Base-by-base conservation (phyloP, 2,329 filamentous ascomycete species). In the Cytospora schulzeri region DNA sequence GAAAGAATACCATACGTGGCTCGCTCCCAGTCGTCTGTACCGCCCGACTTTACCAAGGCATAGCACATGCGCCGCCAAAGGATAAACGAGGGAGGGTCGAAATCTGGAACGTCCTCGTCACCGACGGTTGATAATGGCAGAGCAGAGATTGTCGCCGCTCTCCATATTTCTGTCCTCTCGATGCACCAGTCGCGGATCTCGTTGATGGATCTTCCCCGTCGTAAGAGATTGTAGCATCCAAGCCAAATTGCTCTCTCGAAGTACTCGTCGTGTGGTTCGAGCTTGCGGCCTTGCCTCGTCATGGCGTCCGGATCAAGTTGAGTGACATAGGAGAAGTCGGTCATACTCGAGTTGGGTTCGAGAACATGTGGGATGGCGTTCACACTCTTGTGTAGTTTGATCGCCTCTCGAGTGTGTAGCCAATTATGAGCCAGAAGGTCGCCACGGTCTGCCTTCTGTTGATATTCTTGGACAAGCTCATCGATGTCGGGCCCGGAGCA, bases 191-290 rank as follows among this genome's bases (percentile, higher is more conserved):
- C 90, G 62, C 88, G 86, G 68, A 98, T 91, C 45, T 90, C 85
- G 11, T 84, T 78, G 78, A 91, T 86, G 67, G 83, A 87, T 69
- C 87, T 88, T n/a, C 95, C 95, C 54, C 93, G 88, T 57, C 94
- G 88, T 60, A 99, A 81, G 81, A 97, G 91, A 75, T 97, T 92
- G 80, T 93, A 98, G 77, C 92, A 95, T n/a, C 91, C 90, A 66
- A 93, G 84, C 93, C 95, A 98, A 55, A 96, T 91, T 3, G 93
- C 91, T 60, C 90, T 87, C 78, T 99, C 95, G 68, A 94, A 95
- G 71, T 89, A 93, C 69, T 92, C 88, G 73, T 99, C 95, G 71
- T 93, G 87, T 28, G 88, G 85, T 73, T 96, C 90, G 50, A 98
- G 80, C 57, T 84, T 87, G 61, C 91, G 86, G 57, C 83, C 84